Evolutionary conservation across 768 basidiomycete genomes (phyloP), one percentile per base, ranked within the genome.

Genomic region (Gelatoporia subvermispora): DNA sequence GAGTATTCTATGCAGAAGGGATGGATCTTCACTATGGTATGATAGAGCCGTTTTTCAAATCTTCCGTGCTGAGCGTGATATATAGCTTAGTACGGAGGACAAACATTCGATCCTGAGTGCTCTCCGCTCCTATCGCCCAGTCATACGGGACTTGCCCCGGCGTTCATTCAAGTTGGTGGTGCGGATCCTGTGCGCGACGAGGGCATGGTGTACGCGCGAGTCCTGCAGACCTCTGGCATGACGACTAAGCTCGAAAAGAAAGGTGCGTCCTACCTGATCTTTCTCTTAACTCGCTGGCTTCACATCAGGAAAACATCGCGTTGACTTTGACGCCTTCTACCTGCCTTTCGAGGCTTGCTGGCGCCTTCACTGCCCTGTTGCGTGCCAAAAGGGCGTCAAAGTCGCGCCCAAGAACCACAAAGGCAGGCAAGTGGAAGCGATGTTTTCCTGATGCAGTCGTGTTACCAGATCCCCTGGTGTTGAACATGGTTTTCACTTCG

Each of bases 181-280:
- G 28, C 49, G 13, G 64, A 67, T 41, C 58, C 59, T 7, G 31
- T 64, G 23, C 54, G 64, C 20, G 65, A 67, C 43, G 65, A 67
- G 24, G 64, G 54, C 3, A 25, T 61, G 10, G 38, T 63, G 8
- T 66, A 64, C 45, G 64, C 54, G 31, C 50, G 54, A 37, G 25
- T 56, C 3, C 49, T 65, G 15, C 47, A 54, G 8, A 57, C 63
- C 25, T 46, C 47, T 7, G 56, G 60, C 1, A 59, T 62, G 1
- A 22, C 43, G 25, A 60, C 58, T 10, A 61, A 52, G 39, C 22
- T 64, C 21, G 55, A 56, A 31, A 24, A 58, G 60, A 2, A n/a
- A 15, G 22, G 24, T 8, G 0, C 3, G 15, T 22, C 0, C 39
- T 21, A 31, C n/a, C 23, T 28, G 25, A 22, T 20, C 43, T n/a